Conservation (phyloP, 345 rosid species). For the Ceriops decandra region DNA sequence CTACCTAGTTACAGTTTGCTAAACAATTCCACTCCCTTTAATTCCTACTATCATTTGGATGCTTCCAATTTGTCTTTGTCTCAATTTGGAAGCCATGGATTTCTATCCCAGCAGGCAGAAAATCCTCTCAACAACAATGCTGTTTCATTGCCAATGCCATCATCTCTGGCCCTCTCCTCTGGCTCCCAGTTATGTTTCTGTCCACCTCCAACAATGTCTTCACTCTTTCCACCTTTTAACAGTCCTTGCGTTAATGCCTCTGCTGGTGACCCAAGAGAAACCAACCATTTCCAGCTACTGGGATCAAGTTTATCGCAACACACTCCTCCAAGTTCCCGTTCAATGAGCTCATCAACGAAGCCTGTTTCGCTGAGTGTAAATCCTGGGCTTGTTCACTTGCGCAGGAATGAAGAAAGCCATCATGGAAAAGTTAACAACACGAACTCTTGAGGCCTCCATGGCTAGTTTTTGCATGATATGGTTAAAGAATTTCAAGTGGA, state of each 20-base stretch:
- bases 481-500: too few species aligned
- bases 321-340: neutral
- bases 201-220: constrained; percentile 53
- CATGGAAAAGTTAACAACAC: constrained; percentile 22
- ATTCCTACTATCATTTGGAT: constrained; percentile 53
- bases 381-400: constrained; percentile 32
- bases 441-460: constrained; percentile 19
- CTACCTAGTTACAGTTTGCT: constrained; percentile 32
- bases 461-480: neutral
- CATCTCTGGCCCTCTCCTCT: constrained; percentile 34
- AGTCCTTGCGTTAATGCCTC: constrained; percentile 32
- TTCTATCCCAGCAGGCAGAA: constrained; percentile 49
- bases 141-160: constrained; percentile 20
- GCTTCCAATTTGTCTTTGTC: constrained; percentile 66
- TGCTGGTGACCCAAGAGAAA: constrained; percentile 9
- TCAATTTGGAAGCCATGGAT: constrained; percentile 61
- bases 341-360: constrained; percentile 30
- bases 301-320: constrained; percentile 14
- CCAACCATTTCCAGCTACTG: constrained; percentile 19
- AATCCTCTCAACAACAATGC: constrained; percentile 16
- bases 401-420: constrained; percentile 15
- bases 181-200: constrained; percentile 53
- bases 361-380: constrained; percentile 41
- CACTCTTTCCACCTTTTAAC: constrained; percentile 50
- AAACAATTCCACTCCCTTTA: constrained; percentile 35